Evolutionary conservation across 2,329 filamentous ascomycete genomes (phyloP).

Genomic region (Zarea fungicola): DNA sequence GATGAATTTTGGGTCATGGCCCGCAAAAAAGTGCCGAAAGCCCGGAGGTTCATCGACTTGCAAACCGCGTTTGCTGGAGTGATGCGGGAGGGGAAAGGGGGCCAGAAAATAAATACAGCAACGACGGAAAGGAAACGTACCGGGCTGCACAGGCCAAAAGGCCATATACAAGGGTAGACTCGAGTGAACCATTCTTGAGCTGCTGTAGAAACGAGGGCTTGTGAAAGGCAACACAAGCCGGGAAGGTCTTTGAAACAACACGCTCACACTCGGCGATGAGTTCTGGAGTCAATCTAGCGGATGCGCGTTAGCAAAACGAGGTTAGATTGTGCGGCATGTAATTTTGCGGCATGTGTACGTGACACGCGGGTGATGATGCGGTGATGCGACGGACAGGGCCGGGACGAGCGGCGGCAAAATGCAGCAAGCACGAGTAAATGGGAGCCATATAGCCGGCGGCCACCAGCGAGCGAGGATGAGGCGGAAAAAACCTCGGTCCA

Average conservation of each 20-base stretch:
- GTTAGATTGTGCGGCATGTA: no score
- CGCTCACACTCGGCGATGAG: conserved; percentile 55
- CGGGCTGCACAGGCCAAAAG: conserved; percentile 53
- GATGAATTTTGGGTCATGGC: conserved; percentile 12
- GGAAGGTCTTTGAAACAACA: conserved; percentile 56
- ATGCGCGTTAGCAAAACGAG: conserved; percentile 15
- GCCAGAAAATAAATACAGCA: conserved; percentile 17
- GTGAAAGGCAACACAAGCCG: conserved; percentile 58
- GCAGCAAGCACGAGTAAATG: conserved; percentile 7
- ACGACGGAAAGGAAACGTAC: conserved; percentile 39
- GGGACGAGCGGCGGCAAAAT: not conserved
- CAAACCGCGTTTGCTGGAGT: no score
- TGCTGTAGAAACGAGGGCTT: conserved; percentile 58
- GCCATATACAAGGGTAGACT: conserved; percentile 52
- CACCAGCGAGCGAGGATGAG: not conserved
- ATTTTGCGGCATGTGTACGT: no score
- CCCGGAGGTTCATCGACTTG: no score
- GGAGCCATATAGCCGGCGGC: conserved; percentile 7
- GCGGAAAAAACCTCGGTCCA: conserved; percentile 11
- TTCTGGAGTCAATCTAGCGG: conserved; percentile 47
- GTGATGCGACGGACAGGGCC: not conserved
- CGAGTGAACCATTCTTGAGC: conserved; percentile 51
- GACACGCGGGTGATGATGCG: no score
- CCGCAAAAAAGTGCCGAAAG: conserved; percentile 5
- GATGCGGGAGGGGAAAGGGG: conserved; percentile 18